A percentile compares a stretch with the other conserved stretches of the same genome.
phyloP scores from a whole-genome alignment of 1,284 basidiomycete genomes.

The Leccinum ambiguum region DNA sequence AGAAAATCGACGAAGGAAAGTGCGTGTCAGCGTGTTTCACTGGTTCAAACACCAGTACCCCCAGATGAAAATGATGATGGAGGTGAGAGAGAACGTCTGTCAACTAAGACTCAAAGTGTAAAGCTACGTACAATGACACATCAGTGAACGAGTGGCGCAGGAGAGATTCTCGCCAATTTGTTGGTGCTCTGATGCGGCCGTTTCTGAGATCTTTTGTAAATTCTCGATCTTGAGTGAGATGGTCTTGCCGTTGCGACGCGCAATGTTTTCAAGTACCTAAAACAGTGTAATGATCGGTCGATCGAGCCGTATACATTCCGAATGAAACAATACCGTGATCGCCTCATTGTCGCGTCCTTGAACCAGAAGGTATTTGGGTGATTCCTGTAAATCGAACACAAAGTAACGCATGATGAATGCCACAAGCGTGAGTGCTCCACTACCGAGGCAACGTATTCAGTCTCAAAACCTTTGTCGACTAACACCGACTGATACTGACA shows the following conservation, averaged over 20 bases:
- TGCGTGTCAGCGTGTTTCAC: too few species aligned
- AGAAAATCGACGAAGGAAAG: too few species aligned
- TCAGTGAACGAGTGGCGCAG: conserved; percentile 42
- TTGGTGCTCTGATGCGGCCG: conserved; percentile 14
- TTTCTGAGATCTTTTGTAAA: conserved; percentile 35
- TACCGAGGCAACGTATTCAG: conserved; percentile 16
- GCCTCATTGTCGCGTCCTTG: conserved; percentile 59
- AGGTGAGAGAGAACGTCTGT: background rate
- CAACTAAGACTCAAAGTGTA: background rate
- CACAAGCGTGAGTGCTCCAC: conserved; percentile 47
- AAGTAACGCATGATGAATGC: conserved; percentile 46
- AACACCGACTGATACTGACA: conserved; percentile 32
- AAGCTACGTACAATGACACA: conserved; percentile 37
- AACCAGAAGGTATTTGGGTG: conserved; percentile 58
- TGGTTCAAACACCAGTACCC: too few species aligned
- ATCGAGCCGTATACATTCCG: background rate
- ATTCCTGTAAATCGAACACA: conserved; percentile 52
- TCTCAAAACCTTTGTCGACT: background rate
- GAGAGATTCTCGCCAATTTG: conserved; percentile 29
- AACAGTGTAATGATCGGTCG: background rate
- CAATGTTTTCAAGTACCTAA: conserved; percentile 49
- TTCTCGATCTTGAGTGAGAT: conserved; percentile 47
- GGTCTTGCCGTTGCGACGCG: conserved; percentile 48
- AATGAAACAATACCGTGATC: conserved; percentile 37
- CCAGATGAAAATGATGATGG: too few species aligned